These are phyloP conservation scores for Xylariomycetidae sp. DNA, from an alignment of 2,329 filamentous ascomycete genomes.

Conservation along the genomic window DNA sequence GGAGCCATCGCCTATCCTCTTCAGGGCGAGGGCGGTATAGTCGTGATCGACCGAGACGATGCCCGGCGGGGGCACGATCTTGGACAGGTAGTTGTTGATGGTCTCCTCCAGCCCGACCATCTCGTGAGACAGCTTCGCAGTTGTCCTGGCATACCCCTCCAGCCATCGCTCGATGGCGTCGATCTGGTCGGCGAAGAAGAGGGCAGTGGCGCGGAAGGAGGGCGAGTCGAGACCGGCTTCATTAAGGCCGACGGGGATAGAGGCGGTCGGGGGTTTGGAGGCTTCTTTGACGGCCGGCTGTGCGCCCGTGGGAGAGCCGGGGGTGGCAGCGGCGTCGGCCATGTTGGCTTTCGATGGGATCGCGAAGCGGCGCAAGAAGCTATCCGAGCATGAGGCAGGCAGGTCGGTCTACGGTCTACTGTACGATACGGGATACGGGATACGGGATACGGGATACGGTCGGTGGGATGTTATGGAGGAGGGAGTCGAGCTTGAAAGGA, in stretches of 20 bases:
- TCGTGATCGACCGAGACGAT: conserved; percentile 89
- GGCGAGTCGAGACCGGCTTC: conserved; percentile 96
- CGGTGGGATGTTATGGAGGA: too few species aligned
- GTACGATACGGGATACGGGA: too few species aligned
- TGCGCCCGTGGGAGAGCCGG: conserved; percentile 14
- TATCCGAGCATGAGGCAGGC: conserved; percentile 11
- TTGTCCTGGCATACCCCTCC: conserved; percentile 50
- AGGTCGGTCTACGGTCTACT: too few species aligned
- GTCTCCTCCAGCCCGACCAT: conserved; percentile 71
- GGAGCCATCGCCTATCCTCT: conserved; percentile 76
- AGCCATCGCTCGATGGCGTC: conserved; percentile 92
- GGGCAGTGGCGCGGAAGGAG: conserved; percentile 80
- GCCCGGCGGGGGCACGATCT: conserved; percentile 65
- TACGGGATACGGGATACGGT: too few species aligned
- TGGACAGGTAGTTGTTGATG: conserved; percentile 69
- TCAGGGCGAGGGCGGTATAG: conserved; percentile 83
- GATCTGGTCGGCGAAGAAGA: conserved; percentile 87
- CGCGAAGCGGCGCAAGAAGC: conserved; percentile 2
- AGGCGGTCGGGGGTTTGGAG: conserved; percentile 29
- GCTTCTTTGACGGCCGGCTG: conserved; percentile 8
- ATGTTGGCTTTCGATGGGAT: conserved; percentile 10
- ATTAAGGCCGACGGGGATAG: conserved; percentile 75
- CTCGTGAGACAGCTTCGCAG: conserved; percentile 51
- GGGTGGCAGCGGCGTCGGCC: conserved; percentile 16
- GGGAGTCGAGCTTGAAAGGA: too few species aligned